Base-by-base conservation (phyloP, 108 stramenopile genomes). In the Skeletonema menzelii region DNA sequence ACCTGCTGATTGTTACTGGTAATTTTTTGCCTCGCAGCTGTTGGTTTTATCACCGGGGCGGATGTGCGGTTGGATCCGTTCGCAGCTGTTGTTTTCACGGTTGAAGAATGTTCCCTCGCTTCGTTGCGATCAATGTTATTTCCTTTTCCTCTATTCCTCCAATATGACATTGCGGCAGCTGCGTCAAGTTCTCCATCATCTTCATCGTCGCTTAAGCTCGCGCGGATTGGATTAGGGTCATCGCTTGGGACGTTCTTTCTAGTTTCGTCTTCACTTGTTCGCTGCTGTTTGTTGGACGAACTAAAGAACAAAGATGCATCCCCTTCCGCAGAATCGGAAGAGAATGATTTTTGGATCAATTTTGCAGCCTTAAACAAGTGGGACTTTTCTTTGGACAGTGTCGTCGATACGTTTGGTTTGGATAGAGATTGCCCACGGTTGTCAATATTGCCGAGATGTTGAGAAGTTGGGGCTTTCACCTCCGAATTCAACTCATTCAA, bases 341-440 rank as follows among this genome's bases (percentile, higher is more conserved):
- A 55, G 19, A 68, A 68, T 19, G 67, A 30, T 56, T 68, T 68
- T 19, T 47, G 28, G 19, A 68, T 68, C 35, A 68, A 27, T 30
- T 68, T 68, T 3, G 67, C 67, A 19, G 67, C 32, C 56, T 68
- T 68, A 10, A 57, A 56, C 37, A 68, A 32, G 11, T 56, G 67
- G 5, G 67, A 27, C 19, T 56, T 68, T 24, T 68, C 55, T 13
- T 53, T 53, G 19, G 49, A 10, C 4, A 22, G 8, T 53, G 49
- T 53, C 8, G 49, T 10, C 22, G 49, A 53, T 7, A 7, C 22
- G 7, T 20, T 5, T 53, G 49, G n/a, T 19, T 19, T 47, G 19
- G n/a, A 19, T 19, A 19, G 46, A n/a, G 19, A 22, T 24, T 53
- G 49, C 22, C 19, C 19, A 8, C 20, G 49, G 22, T 22, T n/a